A percentile compares a stretch with the other conserved stretches of the same genome.
Conservation (phyloP, 345 rosid genomes). For the Eutrema yunnanense region DNA sequence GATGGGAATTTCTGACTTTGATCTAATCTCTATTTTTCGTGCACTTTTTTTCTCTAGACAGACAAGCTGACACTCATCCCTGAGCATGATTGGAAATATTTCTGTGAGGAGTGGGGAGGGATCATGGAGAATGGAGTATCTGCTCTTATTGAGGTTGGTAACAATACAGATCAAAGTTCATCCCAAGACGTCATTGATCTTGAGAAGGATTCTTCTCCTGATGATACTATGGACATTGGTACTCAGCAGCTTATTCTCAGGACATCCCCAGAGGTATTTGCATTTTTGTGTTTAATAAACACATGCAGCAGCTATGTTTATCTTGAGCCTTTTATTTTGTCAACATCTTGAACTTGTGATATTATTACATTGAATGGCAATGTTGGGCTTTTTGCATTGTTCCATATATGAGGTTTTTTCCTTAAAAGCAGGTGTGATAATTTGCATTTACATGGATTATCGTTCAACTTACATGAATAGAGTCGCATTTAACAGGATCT, state of each 20-base stretch:
- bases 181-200: constrained; percentile 28
- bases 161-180: constrained; percentile 27
- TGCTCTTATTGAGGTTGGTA: constrained; percentile 52
- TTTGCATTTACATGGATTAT: constrained; percentile 3
- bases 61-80: constrained; percentile 80
- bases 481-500: not conserved
- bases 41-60: constrained; percentile 47
- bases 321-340: not conserved
- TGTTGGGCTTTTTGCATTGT: not conserved
- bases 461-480: not conserved
- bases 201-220: constrained; percentile 46
- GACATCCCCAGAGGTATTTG: constrained; percentile 76
- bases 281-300: not conserved
- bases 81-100: constrained; percentile 81
- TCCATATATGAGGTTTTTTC: not conserved
- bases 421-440: not conserved
- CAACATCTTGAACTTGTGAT: not conserved
- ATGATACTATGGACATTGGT: constrained; percentile 55
- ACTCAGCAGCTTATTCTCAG: constrained; percentile 43
- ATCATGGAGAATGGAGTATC: constrained; percentile 60
- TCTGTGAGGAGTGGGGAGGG: constrained; percentile 97
- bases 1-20: not conserved
- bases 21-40: constrained; percentile 8
- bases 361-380: not conserved
- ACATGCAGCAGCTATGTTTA: constrained; percentile 8